Conservation (phyloP, 352 stramenopile genomes). For the Pythium pectinolyticum region DNA sequence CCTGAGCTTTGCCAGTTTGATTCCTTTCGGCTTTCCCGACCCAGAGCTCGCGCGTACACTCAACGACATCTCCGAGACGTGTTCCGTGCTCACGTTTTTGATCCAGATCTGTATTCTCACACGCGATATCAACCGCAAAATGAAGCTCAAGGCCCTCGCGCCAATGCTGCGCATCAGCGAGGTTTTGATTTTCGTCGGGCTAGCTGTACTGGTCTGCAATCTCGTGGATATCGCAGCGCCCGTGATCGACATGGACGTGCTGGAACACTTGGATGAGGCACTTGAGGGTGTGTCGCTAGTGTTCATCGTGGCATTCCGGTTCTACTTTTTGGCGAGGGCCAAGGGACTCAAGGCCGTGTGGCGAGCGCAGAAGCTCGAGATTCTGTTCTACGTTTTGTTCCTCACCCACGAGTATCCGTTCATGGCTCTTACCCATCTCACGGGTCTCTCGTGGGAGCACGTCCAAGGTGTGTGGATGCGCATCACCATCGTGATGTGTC, state of each 20-base stretch:
- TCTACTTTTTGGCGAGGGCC: constrained; percentile 20
- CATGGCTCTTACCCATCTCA: constrained; percentile 7
- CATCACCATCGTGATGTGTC: constrained; percentile 11
- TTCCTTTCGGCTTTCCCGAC: constrained; percentile 30
- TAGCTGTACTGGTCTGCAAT: constrained; percentile 10
- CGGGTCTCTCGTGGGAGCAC: constrained; percentile 10
- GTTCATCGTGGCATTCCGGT: constrained; percentile 27
- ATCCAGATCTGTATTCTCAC: constrained; percentile 29
- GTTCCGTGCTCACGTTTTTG: constrained; percentile 29
- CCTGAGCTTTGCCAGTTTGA: constrained; percentile 28
- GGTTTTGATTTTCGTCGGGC: constrained; percentile 10
- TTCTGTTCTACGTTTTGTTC: constrained; percentile 23
- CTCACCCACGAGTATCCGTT: constrained; percentile 23
- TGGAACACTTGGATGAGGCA: constrained; percentile 12
- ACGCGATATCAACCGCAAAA: constrained; percentile 24
- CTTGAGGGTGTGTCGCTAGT: constrained; percentile 10
- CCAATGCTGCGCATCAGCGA: constrained; percentile 7
- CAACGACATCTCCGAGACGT: constrained; percentile 27
- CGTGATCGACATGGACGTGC: not conserved
- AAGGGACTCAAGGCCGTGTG: constrained; percentile 1
- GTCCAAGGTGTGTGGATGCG: constrained; percentile 16
- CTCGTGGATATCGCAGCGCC: constrained; percentile 10
- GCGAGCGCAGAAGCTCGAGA: constrained; percentile 6
- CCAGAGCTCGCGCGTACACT: constrained; percentile 24
- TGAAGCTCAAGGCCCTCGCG: constrained; percentile 15